Percentiles rank a stretch among this genome's conserved stretches.
phyloP scores from a whole-genome alignment of 768 basidiomycete species.

The Coprinopsis cinerea region DNA sequence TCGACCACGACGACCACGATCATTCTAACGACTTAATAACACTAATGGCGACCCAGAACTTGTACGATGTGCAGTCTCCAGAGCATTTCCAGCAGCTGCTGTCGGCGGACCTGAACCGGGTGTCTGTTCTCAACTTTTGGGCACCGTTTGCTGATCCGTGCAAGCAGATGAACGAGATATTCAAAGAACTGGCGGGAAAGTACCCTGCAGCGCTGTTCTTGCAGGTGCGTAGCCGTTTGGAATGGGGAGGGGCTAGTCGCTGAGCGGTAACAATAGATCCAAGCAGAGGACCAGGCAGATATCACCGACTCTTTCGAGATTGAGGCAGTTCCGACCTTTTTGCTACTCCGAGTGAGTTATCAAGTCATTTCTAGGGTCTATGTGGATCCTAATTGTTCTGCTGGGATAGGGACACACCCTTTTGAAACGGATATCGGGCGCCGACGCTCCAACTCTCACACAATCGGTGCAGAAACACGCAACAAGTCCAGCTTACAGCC shows the following conservation, averaged over 20 bases:
- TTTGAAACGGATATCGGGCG: slow-evolving; percentile 72
- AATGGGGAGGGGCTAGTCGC: background rate
- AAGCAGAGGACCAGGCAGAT: slow-evolving; percentile 74
- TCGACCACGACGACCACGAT: slow-evolving; percentile 5
- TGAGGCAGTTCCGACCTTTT: slow-evolving; percentile 79
- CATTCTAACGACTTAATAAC: background rate
- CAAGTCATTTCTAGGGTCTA: background rate
- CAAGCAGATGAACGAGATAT: slow-evolving; percentile 79
- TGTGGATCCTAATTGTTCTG: background rate
- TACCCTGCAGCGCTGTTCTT: slow-evolving; percentile 67
- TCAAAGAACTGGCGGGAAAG: slow-evolving; percentile 66
- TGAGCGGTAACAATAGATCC: slow-evolving; percentile 44
- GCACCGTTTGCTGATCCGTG: slow-evolving; percentile 92
- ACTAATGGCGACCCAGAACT: slow-evolving; percentile 27
- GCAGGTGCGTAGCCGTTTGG: slow-evolving; percentile 39
- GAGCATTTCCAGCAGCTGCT: slow-evolving; percentile 71
- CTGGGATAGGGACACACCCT: slow-evolving; percentile 76
- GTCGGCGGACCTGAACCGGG: slow-evolving; percentile 66
- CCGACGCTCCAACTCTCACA: slow-evolving; percentile 65
- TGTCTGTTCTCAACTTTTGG: slow-evolving; percentile 93
- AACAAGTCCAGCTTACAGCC: slow-evolving; percentile 27
- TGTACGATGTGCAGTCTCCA: slow-evolving; percentile 48
- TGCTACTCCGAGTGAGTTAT: slow-evolving; percentile 64
- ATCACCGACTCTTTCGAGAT: slow-evolving; percentile 92
- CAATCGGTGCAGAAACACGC: slow-evolving; percentile 55